Evolutionary conservation across 2,329 filamentous ascomycete species (phyloP).

Genomic region (Clonostachys chloroleuca): DNA sequence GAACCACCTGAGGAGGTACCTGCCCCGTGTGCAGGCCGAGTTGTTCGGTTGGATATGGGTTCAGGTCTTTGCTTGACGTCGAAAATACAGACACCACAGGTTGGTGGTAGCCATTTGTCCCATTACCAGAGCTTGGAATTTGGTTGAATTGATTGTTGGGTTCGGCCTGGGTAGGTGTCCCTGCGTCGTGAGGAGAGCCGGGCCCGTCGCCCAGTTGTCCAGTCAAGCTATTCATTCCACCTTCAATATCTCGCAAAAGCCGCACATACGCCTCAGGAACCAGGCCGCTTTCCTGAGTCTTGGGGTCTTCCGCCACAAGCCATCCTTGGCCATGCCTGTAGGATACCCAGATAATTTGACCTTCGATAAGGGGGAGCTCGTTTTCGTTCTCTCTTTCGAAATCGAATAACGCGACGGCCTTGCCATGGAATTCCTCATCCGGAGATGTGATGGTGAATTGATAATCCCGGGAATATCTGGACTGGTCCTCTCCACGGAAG

Average conservation of each 20-base stretch:
- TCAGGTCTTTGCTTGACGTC: conserved; percentile 65
- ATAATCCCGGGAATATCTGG: conserved; percentile 84
- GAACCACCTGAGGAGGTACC: conserved; percentile 60
- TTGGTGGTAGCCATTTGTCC: conserved; percentile 62
- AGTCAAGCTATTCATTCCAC: conserved; percentile 72
- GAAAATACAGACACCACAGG: conserved; percentile 66
- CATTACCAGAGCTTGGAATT: conserved; percentile 36
- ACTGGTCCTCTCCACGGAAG: conserved; percentile 60
- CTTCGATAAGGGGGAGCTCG: conserved; percentile 86
- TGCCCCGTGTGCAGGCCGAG: conserved; percentile 59
- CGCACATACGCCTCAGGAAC: conserved; percentile 97
- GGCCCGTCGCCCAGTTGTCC: conserved; percentile 52
- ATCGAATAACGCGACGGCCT: conserved; percentile 91
- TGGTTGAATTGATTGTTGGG: conserved; percentile 51
- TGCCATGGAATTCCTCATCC: conserved; percentile 97
- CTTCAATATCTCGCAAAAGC: conserved; percentile 87
- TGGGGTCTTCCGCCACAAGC: conserved; percentile 94
- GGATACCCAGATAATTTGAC: conserved; percentile 93
- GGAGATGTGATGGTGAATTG: conserved; percentile 93
- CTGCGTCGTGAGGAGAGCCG: conserved; percentile 48
- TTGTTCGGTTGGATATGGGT: conserved; percentile 63
- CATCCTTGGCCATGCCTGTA: conserved; percentile 96
- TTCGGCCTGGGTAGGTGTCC: conserved; percentile 50
- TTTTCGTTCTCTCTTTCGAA: conserved; percentile 96
- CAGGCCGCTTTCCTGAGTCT: conserved; percentile 87